phyloP scores from a whole-genome alignment of 1,139 yeast species.

The Entelexis paramagnoliae region DNA sequence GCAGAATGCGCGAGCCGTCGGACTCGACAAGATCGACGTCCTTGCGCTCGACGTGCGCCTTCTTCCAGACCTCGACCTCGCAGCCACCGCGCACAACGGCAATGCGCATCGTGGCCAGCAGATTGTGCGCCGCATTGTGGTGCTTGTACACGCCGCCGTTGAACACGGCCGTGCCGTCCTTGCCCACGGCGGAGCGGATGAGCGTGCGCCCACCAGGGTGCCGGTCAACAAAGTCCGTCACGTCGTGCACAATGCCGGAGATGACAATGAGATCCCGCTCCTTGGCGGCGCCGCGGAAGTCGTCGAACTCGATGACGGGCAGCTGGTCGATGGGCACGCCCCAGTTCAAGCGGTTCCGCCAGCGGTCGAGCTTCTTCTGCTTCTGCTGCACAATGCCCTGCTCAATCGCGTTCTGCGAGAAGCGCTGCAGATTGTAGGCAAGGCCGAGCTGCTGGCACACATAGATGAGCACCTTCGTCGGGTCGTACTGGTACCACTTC shows the following conservation, averaged over 20 bases:
- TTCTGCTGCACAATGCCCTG: slow-evolving; percentile 94
- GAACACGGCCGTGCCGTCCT: slow-evolving; percentile 94
- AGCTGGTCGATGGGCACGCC: slow-evolving; percentile 75
- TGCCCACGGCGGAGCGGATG: slow-evolving; percentile 76
- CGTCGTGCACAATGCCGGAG: slow-evolving; percentile 92
- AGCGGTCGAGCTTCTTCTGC: slow-evolving; percentile 83
- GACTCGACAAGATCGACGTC: slow-evolving; percentile 43
- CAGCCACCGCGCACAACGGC: slow-evolving; percentile 86
- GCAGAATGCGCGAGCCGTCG: slow-evolving; percentile 44
- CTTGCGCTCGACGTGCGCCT: slow-evolving; percentile 47
- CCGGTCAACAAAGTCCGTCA: slow-evolving; percentile 68
- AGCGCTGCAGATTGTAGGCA: slow-evolving; percentile 82
- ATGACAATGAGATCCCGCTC: slow-evolving; percentile 61
- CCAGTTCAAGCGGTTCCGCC: slow-evolving; percentile 78
- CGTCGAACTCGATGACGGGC: slow-evolving; percentile 85
- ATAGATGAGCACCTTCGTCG: slow-evolving; percentile 78
- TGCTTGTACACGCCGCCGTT: slow-evolving; percentile 97
- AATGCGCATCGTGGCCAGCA: slow-evolving; percentile 90
- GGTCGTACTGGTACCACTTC: slow-evolving; percentile 98
- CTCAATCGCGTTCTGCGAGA: slow-evolving; percentile 90
- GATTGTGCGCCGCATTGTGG: slow-evolving; percentile 94
- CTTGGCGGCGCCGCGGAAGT: slow-evolving; percentile 61
- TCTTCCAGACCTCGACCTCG: slow-evolving; percentile 72
- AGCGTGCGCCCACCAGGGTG: slow-evolving; percentile 98
- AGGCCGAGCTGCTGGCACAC: slow-evolving; percentile 64